Percentiles rank a stretch among this genome's conserved stretches.
These are phyloP conservation scores for Grammothele lineata DNA, from an alignment of 768 basidiomycete species.

Conservation along the genomic window DNA sequence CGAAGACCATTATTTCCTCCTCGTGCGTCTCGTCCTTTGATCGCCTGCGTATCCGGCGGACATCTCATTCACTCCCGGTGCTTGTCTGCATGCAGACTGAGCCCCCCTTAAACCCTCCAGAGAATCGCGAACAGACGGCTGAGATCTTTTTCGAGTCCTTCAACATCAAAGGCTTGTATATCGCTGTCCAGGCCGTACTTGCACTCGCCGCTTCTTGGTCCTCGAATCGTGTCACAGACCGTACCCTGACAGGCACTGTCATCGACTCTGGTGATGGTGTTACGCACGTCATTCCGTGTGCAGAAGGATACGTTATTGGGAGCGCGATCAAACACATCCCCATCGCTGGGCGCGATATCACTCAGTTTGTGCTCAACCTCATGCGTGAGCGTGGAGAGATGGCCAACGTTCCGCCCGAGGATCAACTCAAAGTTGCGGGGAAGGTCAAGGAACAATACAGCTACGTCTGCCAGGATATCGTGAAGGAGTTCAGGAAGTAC, in stretches of 20 bases:
- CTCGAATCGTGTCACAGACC: conserved; percentile 82
- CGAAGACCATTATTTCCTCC: conserved; percentile 96
- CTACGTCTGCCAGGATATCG: conserved; percentile 98
- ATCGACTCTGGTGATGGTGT: conserved; percentile 99
- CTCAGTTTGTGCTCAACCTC: conserved; percentile 92
- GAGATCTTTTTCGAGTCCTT: conserved; percentile 99
- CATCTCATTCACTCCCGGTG: conserved; percentile 3
- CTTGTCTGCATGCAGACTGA: conserved; percentile 69
- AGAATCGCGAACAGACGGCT: conserved; percentile 98
- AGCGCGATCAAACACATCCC: conserved; percentile 99
- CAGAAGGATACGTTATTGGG: conserved; percentile 98
- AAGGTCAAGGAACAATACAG: conserved; percentile 98
- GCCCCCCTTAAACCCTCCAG: conserved; percentile 95
- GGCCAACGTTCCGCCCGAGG: conserved; percentile 87
- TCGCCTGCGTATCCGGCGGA: background rate
- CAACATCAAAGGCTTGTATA: conserved; percentile 98
- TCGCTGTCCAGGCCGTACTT: conserved; percentile 97
- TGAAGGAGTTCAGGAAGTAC: conserved; percentile 98
- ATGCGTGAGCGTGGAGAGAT: conserved; percentile 95
- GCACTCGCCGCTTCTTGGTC: conserved; percentile 98
- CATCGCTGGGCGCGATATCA: conserved; percentile 96
- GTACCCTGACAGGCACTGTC: conserved; percentile 94
- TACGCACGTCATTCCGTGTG: conserved; percentile 94
- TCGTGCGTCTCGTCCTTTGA: conserved; percentile 57
- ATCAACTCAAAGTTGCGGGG: conserved; percentile 85